These are phyloP conservation scores for Raffaelea arxii DNA, from an alignment of 2,329 filamentous ascomycete genomes.

Conservation along the genomic window DNA sequence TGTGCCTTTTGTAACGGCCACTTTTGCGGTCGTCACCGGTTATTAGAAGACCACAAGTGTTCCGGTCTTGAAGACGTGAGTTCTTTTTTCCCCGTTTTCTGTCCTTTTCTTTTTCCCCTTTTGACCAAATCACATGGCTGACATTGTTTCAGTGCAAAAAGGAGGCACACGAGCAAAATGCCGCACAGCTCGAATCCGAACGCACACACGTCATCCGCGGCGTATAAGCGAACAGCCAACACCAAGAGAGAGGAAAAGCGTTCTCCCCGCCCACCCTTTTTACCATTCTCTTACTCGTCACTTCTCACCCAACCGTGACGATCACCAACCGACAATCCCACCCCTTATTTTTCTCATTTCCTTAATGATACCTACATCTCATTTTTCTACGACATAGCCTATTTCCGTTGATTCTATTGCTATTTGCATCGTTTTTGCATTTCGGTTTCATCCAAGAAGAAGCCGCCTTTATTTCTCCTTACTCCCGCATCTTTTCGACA, in stretches of 20 bases:
- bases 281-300: background rate
- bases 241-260: too few relatives aligned
- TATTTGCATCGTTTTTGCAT: too few relatives aligned
- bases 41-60: slow-evolving; percentile 93
- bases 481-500: too few relatives aligned
- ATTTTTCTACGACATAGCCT: too few relatives aligned
- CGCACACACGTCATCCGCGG: slow-evolving; percentile 90
- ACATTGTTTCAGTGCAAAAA: slow-evolving; percentile 67
- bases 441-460: too few relatives aligned
- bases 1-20: slow-evolving; percentile 91
- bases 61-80: slow-evolving; percentile 78
- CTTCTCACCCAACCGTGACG: too few relatives aligned
- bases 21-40: slow-evolving; percentile 89
- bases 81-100: slow-evolving; percentile 10
- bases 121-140: slow-evolving; percentile 15
- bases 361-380: too few relatives aligned
- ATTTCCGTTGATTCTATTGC: too few relatives aligned
- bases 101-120: background rate
- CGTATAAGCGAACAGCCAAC: slow-evolving; percentile 41
- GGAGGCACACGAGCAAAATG: slow-evolving; percentile 89
- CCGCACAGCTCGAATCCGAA: slow-evolving; percentile 84
- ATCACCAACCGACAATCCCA: too few relatives aligned
- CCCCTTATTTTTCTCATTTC: too few relatives aligned
- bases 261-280: background rate
- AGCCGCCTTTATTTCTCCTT: too few relatives aligned